These are phyloP conservation scores for Trichosporon sp. DNA, from an alignment of 1,284 basidiomycete genomes.

Conservation along the genomic window DNA sequence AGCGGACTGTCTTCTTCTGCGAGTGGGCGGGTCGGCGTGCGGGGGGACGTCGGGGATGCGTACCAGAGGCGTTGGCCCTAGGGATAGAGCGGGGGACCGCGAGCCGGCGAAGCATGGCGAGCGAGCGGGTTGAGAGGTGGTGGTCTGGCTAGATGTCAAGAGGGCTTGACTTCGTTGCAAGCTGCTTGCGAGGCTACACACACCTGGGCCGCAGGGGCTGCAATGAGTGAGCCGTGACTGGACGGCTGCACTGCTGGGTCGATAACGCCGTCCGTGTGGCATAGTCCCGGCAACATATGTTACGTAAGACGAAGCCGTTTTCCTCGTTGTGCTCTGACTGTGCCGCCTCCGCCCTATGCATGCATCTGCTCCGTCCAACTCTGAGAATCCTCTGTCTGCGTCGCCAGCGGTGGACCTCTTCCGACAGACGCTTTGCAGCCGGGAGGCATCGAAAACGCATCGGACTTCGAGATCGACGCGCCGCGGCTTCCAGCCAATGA, in stretches of 20 bases:
- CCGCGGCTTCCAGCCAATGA: not conserved
- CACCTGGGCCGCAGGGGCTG: not conserved
- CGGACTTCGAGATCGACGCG: not conserved
- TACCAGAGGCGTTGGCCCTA: slow-evolving; percentile 18
- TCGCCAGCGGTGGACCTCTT: not conserved
- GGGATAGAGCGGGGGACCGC: slow-evolving; percentile 28
- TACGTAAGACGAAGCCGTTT: not conserved
- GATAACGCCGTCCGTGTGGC: slow-evolving; percentile 2
- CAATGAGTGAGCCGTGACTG: slow-evolving; percentile 2
- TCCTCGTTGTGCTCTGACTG: not conserved
- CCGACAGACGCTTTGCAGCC: not conserved
- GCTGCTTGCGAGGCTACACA: not conserved
- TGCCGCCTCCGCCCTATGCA: not conserved
- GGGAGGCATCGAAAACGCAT: not conserved
- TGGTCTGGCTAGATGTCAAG: slow-evolving; percentile 4
- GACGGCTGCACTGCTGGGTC: not conserved
- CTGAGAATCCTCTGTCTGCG: not conserved
- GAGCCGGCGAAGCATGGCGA: slow-evolving; percentile 28
- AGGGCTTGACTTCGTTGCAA: not conserved
- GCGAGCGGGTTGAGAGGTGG: not conserved
- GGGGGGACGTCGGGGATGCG: not conserved
- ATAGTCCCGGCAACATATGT: not conserved
- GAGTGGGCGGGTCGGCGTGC: not conserved
- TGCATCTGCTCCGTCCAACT: not conserved
- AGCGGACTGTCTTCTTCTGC: not conserved